These are phyloP conservation scores for Starmera amethionina DNA, from an alignment of 805 yeast genomes.

Conservation along the genomic window DNA sequence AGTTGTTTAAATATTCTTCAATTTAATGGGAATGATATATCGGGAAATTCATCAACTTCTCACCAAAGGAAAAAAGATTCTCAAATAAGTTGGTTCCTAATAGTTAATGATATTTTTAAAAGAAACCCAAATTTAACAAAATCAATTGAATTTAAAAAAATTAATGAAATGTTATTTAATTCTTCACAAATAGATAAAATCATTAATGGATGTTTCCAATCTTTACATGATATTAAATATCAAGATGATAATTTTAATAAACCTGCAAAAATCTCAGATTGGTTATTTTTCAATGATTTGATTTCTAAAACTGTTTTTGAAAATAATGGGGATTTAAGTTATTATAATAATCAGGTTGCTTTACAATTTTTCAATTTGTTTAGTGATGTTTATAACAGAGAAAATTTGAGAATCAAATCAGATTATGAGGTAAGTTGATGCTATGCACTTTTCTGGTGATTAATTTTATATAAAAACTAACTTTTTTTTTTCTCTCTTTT, in stretches of 20 bases:
- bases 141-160: slow-evolving; percentile 35
- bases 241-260: slow-evolving; percentile 53
- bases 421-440: slow-evolving; percentile 13
- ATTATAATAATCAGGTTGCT: slow-evolving; percentile 48
- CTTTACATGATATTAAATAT: slow-evolving; percentile 50
- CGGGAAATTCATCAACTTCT: slow-evolving; percentile 11
- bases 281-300: slow-evolving; percentile 68
- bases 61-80: slow-evolving; percentile 44
- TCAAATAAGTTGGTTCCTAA: slow-evolving; percentile 54
- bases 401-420: slow-evolving; percentile 20
- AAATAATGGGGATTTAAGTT: slow-evolving; percentile 36
- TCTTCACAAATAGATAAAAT: slow-evolving; percentile 53
- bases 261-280: slow-evolving; percentile 57
- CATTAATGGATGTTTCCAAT: slow-evolving; percentile 60
- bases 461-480: neutral
- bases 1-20: slow-evolving; percentile 80
- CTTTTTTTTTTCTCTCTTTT: neutral
- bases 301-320: slow-evolving; percentile 31
- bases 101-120: slow-evolving; percentile 53
- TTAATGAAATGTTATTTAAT: slow-evolving; percentile 36
- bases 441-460: too few species aligned
- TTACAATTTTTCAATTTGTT: slow-evolving; percentile 56
- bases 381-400: slow-evolving; percentile 43
- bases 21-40: slow-evolving; percentile 27
- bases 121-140: slow-evolving; percentile 36